Percentiles rank a stretch among this genome's conserved stretches.
phyloP scores from a whole-genome alignment of 495 filamentous ascomycete species.

The Penicillium salamii region DNA sequence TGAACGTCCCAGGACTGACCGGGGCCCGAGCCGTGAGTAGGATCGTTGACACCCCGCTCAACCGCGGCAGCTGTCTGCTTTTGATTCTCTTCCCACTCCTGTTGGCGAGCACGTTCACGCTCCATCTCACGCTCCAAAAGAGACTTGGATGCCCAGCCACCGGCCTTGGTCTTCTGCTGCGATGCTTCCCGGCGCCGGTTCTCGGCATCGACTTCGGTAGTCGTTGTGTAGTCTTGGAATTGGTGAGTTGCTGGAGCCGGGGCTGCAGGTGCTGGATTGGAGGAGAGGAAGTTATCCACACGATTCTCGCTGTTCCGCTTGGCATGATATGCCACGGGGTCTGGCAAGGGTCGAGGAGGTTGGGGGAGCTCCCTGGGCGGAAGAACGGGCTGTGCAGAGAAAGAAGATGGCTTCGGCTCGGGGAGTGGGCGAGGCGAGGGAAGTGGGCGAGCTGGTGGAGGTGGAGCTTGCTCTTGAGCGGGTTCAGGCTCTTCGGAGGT shows the following conservation, averaged over 20 bases:
- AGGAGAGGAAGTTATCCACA: conserved; percentile 48
- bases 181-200: conserved; percentile 62
- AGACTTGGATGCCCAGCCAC: conserved; percentile 74
- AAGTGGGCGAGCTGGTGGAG: conserved; percentile 38
- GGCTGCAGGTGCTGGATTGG: conserved; percentile 46
- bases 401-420: conserved; percentile 22
- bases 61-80: conserved; percentile 61
- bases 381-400: conserved; percentile 9
- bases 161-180: conserved; percentile 68
- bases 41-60: conserved; percentile 36
- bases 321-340: conserved; percentile 27
- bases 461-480: conserved; percentile 34
- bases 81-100: conserved; percentile 94
- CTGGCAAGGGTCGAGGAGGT: conserved; percentile 32
- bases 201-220: conserved; percentile 65
- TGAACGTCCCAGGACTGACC: conserved; percentile 75
- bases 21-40: conserved; percentile 51
- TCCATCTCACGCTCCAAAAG: conserved; percentile 96
- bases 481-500: conserved; percentile 12
- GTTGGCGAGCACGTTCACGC: conserved; percentile 84
- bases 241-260: conserved; percentile 40
- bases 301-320: conserved; percentile 31
- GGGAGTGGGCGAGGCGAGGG: conserved; percentile 44
- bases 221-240: conserved; percentile 54
- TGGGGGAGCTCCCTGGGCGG: conserved; percentile 20